Percentiles rank a stretch among this genome's conserved stretches.
Evolutionary conservation across 2,329 filamentous ascomycete genomes (phyloP).

Genomic region (Cadophora malorum): DNA sequence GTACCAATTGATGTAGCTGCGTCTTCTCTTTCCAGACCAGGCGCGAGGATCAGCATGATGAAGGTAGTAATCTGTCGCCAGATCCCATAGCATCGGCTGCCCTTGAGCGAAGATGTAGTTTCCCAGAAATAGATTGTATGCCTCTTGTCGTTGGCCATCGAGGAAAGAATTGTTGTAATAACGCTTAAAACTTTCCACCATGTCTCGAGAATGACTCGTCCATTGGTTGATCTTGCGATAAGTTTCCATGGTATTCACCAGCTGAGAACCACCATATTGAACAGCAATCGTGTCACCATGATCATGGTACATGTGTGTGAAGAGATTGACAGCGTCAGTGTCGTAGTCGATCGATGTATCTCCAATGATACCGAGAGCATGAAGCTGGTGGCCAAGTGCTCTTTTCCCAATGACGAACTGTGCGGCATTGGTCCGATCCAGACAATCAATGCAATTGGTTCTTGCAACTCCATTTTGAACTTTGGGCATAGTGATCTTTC

Average conservation of each 20-base stretch:
- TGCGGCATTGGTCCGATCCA: conserved; percentile 95
- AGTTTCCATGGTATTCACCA: conserved; percentile 99
- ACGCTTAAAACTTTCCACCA: conserved; percentile 98
- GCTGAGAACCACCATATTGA: conserved; percentile 95
- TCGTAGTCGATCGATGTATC: conserved; percentile 86
- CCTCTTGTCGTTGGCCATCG: conserved; percentile 96
- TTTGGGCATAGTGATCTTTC: conserved; percentile 65
- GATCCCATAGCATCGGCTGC: conserved; percentile 96
- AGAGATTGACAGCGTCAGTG: conserved; percentile 92
- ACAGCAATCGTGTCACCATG: conserved; percentile 98
- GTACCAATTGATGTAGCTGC: conserved; percentile 90
- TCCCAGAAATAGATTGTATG: conserved; percentile 95
- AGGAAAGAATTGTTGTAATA: conserved; percentile 99
- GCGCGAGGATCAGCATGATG: conserved; percentile 84
- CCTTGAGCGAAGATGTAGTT: conserved; percentile 91
- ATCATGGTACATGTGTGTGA: conserved; percentile 98
- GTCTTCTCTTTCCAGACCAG: conserved; percentile 67
- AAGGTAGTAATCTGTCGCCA: conserved; percentile 93
- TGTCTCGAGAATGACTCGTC: conserved; percentile 96
- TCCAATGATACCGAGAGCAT: conserved; percentile 86
- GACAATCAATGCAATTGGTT: conserved; percentile 97
- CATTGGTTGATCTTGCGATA: conserved; percentile 99
- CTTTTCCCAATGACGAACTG: conserved; percentile 98
- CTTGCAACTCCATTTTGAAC: conserved; percentile 92
- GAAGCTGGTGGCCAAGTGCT: conserved; percentile 88